phyloP scores from a whole-genome alignment of 805 yeast genomes.

The Tetrapisispora iriomotensis region DNA sequence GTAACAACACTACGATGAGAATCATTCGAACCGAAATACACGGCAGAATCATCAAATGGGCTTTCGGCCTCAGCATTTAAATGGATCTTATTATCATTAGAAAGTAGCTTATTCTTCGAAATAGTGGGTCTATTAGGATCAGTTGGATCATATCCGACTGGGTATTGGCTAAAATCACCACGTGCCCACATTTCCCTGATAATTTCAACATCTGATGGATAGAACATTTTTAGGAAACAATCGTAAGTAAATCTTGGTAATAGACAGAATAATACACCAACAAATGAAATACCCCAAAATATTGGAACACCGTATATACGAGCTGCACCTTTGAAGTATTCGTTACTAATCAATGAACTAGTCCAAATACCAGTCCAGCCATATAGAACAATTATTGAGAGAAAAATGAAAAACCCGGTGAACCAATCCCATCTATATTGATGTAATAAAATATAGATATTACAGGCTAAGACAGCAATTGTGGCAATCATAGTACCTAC shows the following conservation, averaged over 20 bases:
- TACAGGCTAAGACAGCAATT: conserved; percentile 59
- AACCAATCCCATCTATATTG: conserved; percentile 82
- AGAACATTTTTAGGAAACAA: conserved; percentile 38
- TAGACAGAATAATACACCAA: conserved; percentile 54
- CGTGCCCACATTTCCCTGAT: conserved; percentile 57
- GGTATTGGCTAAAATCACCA: conserved; percentile 61
- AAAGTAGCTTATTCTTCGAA: background rate
- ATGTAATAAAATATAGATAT: conserved; percentile 53
- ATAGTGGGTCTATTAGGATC: conserved; percentile 57
- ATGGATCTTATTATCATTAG: background rate
- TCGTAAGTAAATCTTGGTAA: conserved; percentile 62
- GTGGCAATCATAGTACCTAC: conserved; percentile 61
- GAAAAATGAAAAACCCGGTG: conserved; percentile 41
- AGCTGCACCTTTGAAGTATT: conserved; percentile 62
- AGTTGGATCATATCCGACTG: conserved; percentile 66
- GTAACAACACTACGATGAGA: conserved; percentile 27
- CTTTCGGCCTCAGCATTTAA: conserved; percentile 5
- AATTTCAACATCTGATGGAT: conserved; percentile 66
- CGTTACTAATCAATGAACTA: conserved; percentile 41
- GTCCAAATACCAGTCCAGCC: conserved; percentile 84
- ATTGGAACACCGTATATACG: conserved; percentile 50
- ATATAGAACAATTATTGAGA: conserved; percentile 52
- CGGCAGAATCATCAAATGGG: background rate
- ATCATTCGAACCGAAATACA: conserved; percentile 7
- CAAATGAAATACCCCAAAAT: conserved; percentile 58